Evolutionary conservation across 345 rosid genomes (phyloP), one percentile per base, ranked within the genome.

Genomic region (Lepidium didymum): DNA sequence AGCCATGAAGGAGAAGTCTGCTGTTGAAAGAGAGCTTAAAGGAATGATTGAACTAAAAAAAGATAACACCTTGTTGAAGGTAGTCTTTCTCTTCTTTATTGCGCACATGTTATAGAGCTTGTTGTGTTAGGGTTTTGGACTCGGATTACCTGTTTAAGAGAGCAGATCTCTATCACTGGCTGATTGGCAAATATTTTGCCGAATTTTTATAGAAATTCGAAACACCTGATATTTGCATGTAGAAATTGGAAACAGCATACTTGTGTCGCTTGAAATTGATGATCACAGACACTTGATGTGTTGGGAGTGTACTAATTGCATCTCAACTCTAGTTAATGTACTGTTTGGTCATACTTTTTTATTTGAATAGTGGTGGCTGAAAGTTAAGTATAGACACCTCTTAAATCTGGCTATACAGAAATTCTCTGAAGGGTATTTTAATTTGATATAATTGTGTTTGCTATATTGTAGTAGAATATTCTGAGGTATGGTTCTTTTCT

Each of bases 1-100:
- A 49, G 83, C 91, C 37, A 65, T 78, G 73, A 87, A 83, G 73
- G 96, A 86, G 79, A 94, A 88, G 68, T 80, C 83, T 77, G 81
- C 91, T 69, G 73, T 86, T 75, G 87, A 82, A 80, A 86, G 82
- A 78, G 99, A 87, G 68, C 79, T 87, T 52, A 60, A 56, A 78
- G 80, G 76, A 58, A 75, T 91, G 80, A 67, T 84, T 77, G 88
- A 88, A 54, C 69, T 91, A 40, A 86, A 83, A 74, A 84, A 81
- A 67, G 97, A 86, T 69, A 94, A 91, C 78, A 75, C 81, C 38
- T 62, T 64, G 31, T 70, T 94, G 63, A 88, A 82, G 99, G 99
- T 91, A 61, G 74, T 67, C 59, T 55, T 59, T 59, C 7, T 65
- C 21, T 37, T 36, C 62, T 37, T 23, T 64, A 49, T 29, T 57